Evolutionary conservation across 169 alveolate genomes (phyloP), one percentile per base, ranked within the genome.

Genomic region (Neospora caninum): DNA sequence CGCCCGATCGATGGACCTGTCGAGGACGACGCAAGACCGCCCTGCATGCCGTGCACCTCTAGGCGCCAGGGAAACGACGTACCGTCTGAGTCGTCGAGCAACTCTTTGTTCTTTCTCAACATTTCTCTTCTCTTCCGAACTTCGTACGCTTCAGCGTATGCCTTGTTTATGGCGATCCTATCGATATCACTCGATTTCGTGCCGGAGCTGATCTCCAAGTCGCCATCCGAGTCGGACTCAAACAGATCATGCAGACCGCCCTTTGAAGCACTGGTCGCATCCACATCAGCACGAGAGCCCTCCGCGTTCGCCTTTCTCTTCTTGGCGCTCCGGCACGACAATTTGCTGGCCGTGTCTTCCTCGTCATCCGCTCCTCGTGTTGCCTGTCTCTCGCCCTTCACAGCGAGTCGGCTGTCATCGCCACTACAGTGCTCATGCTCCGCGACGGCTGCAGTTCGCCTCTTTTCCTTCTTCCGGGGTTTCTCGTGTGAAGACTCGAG

Each of bases 111-210:
- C 38, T 92, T 82, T 13, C 34, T 27, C 34, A 92, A 91, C 36
- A 73, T 41, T 34, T 82, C 91, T 43, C 58, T 27, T 49, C 94
- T 36, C 39, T 92, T 92, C 25, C 94, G 67, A 18, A 38, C 78
- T 25, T 92, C 94, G 88, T 92, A 92, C 29, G n/a, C 78, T 80
- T 92, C 87, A 20, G 94, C 94, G 38, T 38, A 92, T 34, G 45
- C 49, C 41, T 64, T 80, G 91, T 92, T 92, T 42, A 92, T 92
- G 29, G 80, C 67, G 22, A 91, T 18, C 9, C 82, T 43, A 45
- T 78, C 80, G 64, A 13, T 67, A 41, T 82, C 69, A 36, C 27
- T 39, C 41, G 69, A 42, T 67, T 43, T 43, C 89, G 22, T 39
- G 38, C 64, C 36, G 69, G 43, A 22, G 39, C n/a, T 43, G 10